These are phyloP conservation scores for Huntiella moniliformis DNA, from an alignment of 2,329 filamentous ascomycete species.

Conservation along the genomic window DNA sequence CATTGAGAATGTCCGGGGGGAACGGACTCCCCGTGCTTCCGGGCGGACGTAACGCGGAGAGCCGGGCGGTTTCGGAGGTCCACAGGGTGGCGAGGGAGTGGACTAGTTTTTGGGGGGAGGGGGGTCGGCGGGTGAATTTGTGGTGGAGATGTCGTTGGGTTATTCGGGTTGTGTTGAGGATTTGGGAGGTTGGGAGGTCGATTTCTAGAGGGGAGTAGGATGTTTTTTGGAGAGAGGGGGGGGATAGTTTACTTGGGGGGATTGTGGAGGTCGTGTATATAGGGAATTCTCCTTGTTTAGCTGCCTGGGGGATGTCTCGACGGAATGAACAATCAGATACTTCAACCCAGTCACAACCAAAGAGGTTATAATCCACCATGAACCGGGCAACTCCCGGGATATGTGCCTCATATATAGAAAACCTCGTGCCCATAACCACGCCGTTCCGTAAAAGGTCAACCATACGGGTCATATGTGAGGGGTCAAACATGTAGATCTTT, in stretches of 20 bases:
- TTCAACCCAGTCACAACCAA: slow-evolving; percentile 48
- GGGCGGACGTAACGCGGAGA: slow-evolving; percentile 28
- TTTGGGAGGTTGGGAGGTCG: slow-evolving; percentile 75
- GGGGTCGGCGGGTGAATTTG: slow-evolving; percentile 51
- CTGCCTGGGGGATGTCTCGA: no score
- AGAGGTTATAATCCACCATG: slow-evolving; percentile 97
- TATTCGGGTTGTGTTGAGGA: slow-evolving; percentile 62
- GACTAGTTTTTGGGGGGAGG: slow-evolving; percentile 60
- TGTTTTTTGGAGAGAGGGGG: slow-evolving; percentile 48
- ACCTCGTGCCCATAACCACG: slow-evolving; percentile 59
- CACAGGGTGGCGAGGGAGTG: slow-evolving; percentile 88
- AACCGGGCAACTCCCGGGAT: slow-evolving; percentile 85
- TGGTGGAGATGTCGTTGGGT: slow-evolving; percentile 66
- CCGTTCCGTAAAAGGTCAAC: slow-evolving; percentile 78
- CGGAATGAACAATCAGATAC: not conserved
- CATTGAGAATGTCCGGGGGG: slow-evolving; percentile 59
- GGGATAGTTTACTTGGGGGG: slow-evolving; percentile 40
- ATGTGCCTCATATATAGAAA: slow-evolving; percentile 91
- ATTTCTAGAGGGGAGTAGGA: slow-evolving; percentile 65
- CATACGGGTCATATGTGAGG: slow-evolving; percentile 67
- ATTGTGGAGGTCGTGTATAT: no score
- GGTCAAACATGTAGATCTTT: slow-evolving; percentile 89
- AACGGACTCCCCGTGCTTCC: slow-evolving; percentile 26
- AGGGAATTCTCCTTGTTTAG: no score
- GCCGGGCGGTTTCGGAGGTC: slow-evolving; percentile 69